A percentile compares a stretch with the other conserved stretches of the same genome.
These are phyloP conservation scores for Lactarius tabidus DNA, from an alignment of 768 basidiomycete genomes.

Conservation along the genomic window DNA sequence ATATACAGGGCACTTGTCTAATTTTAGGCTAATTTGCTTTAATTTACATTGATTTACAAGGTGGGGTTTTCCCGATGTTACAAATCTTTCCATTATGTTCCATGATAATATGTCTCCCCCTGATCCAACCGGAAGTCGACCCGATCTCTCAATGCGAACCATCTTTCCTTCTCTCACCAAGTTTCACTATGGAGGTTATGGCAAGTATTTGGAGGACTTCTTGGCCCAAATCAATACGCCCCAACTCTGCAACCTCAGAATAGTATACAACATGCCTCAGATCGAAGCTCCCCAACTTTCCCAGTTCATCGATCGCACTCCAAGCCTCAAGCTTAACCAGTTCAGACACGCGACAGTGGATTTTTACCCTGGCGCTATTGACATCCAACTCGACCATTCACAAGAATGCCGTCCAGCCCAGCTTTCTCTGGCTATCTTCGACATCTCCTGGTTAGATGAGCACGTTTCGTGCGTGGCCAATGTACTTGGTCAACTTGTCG, in stretches of 20 bases:
- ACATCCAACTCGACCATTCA: not conserved
- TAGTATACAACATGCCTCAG: too few species aligned
- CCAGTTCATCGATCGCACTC: not conserved
- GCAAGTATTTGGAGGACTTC: not conserved
- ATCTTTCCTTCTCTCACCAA: not conserved
- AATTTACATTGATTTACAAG: too few species aligned
- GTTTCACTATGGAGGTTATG: not conserved
- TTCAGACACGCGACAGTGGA: not conserved
- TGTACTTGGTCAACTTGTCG: not conserved
- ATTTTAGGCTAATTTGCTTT: too few species aligned
- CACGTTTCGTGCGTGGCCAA: not conserved
- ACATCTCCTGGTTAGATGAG: accelerated
- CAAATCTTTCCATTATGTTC: not conserved
- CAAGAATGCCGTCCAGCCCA: not conserved
- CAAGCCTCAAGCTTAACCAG: not conserved
- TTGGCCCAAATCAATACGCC: not conserved
- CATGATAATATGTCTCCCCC: not conserved
- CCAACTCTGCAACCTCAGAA: not conserved
- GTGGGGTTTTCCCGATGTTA: too few species aligned
- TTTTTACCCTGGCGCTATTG: not conserved
- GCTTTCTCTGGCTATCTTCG: not conserved
- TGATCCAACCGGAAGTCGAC: not conserved
- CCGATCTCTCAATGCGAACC: not conserved
- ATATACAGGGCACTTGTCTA: too few species aligned
- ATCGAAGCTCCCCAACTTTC: too few species aligned